Conservation (phyloP, 805 yeast species). For the Wickerhamiella hasegawae region DNA sequence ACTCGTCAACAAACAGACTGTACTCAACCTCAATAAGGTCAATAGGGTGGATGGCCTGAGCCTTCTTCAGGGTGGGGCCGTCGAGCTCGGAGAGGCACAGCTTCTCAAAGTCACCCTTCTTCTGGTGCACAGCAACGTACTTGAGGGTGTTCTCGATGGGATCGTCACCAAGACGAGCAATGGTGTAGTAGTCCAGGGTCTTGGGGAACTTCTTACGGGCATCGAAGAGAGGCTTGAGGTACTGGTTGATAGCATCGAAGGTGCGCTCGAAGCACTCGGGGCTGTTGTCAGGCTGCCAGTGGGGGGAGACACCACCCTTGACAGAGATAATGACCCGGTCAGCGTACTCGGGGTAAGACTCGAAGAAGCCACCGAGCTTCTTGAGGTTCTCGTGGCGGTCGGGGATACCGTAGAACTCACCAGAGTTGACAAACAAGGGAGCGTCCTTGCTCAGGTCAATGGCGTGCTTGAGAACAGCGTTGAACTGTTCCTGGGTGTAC, state of each 20-base stretch:
- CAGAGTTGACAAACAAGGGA: slow-evolving; percentile 47
- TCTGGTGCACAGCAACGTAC: slow-evolving; percentile 35
- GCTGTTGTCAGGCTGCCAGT: slow-evolving; percentile 33
- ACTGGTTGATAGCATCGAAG: slow-evolving; percentile 27
- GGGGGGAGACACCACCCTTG: slow-evolving; percentile 43
- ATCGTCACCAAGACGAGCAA: slow-evolving; percentile 43
- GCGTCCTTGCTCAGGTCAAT: slow-evolving; percentile 24
- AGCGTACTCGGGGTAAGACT: slow-evolving; percentile 37
- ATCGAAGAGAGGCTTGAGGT: slow-evolving; percentile 11
- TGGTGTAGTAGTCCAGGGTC: slow-evolving; percentile 41
- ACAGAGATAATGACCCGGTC: slow-evolving; percentile 43
- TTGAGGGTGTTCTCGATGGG: slow-evolving; percentile 45
- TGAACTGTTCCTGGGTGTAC: slow-evolving; percentile 35
- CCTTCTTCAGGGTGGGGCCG: slow-evolving; percentile 43
- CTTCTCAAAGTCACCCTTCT: slow-evolving; percentile 44
- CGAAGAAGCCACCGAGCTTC: slow-evolving; percentile 41
- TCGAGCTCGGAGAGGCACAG: slow-evolving; percentile 62
- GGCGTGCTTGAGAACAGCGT: slow-evolving; percentile 38
- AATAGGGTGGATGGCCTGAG: slow-evolving; percentile 38
- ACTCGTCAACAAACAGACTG: slow-evolving; percentile 52
- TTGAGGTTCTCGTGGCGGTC: slow-evolving; percentile 35
- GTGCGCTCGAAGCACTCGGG: slow-evolving; percentile 31
- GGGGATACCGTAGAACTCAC: slow-evolving; percentile 59
- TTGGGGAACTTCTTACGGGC: slow-evolving; percentile 12
- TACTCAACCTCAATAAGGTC: slow-evolving; percentile 65